Conservation (phyloP, 106 monocot species). For the Dendrobium nobile region DNA sequence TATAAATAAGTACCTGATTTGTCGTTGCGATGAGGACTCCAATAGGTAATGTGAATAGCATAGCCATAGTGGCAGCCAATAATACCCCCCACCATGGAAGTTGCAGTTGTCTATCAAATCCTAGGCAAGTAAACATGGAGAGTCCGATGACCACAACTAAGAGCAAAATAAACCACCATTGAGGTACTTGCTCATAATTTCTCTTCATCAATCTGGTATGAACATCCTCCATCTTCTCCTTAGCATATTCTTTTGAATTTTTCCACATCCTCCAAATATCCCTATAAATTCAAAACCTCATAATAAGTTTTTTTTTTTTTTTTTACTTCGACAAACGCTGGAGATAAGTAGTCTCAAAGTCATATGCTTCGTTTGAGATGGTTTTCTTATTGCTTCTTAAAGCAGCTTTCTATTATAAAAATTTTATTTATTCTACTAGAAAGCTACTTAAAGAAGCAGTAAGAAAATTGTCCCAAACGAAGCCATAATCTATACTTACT, state of each 20-base stretch:
- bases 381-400: no score
- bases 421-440: no score
- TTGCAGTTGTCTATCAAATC: conserved; percentile 54
- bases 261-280: conserved; percentile 7
- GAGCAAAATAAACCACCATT: conserved; percentile 68
- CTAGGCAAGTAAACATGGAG: conserved; percentile 40
- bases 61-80: conserved; percentile 48
- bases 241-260: neutral
- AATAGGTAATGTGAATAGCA: conserved; percentile 72
- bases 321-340: neutral
- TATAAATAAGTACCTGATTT: conserved; percentile 38
- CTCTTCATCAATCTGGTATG: neutral
- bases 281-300: neutral
- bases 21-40: conserved; percentile 73
- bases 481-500: conserved; percentile 13
- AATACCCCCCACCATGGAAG: conserved; percentile 84
- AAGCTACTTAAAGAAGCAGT: no score
- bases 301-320: neutral
- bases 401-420: no score
- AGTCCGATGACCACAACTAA: conserved; percentile 28
- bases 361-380: no score
- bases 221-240: neutral
- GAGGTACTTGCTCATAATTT: conserved; percentile 41
- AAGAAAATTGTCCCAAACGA: no score
- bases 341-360: neutral